Percentiles rank a stretch among this genome's conserved stretches.
These are phyloP conservation scores for Neonectria sp. DNA, from an alignment of 2,329 filamentous ascomycete species.

Conservation along the genomic window DNA sequence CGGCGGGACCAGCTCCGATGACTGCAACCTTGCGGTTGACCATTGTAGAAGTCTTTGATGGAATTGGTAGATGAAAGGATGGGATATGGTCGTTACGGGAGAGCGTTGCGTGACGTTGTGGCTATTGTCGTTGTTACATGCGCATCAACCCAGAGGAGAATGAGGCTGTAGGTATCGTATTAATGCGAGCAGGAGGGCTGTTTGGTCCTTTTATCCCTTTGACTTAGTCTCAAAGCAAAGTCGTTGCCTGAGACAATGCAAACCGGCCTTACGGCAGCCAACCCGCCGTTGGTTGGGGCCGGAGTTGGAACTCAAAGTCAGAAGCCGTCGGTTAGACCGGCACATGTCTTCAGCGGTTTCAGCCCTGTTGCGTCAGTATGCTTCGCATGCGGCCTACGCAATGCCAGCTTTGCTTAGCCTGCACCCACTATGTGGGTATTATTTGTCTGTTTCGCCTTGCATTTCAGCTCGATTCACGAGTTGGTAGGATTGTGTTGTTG, in stretches of 20 bases:
- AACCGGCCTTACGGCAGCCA: neutral
- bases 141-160: neutral
- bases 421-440: neutral
- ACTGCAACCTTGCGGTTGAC: constrained; percentile 45
- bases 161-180: neutral
- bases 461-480: neutral
- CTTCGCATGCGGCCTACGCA: neutral
- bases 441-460: neutral
- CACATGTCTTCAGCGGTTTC: constrained; percentile 33
- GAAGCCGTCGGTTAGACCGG: constrained; percentile 33
- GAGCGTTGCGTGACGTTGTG: neutral
- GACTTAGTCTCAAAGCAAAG: neutral
- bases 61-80: neutral
- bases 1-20: constrained; percentile 49
- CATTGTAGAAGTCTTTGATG: constrained; percentile 29
- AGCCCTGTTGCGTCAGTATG: constrained; percentile 26
- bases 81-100: neutral
- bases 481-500: constrained; percentile 13
- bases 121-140: neutral
- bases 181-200: neutral
- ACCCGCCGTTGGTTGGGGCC: neutral
- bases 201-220: neutral
- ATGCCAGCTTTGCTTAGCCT: neutral
- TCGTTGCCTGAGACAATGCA: neutral
- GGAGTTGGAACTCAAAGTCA: constrained; percentile 22